Percentiles rank a stretch among this genome's conserved stretches.
phyloP scores from a whole-genome alignment of 495 filamentous ascomycete genomes.

The Echria macrotheca region DNA sequence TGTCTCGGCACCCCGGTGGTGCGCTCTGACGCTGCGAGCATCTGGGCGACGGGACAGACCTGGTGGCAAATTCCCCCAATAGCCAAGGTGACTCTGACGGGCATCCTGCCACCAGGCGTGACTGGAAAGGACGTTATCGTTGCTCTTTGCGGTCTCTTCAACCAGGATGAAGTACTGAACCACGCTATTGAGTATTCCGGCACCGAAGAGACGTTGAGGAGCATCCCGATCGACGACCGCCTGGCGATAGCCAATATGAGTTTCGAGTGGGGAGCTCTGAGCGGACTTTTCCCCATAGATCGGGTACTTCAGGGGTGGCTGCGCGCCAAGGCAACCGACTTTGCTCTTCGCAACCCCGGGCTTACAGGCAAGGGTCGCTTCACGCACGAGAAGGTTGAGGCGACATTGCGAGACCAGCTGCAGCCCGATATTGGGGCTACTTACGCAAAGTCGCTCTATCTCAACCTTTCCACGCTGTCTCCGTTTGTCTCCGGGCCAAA shows the following conservation, averaged over 20 bases:
- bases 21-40: constrained; percentile 76
- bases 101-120: constrained; percentile 70
- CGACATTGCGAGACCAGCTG: constrained; percentile 61
- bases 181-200: constrained; percentile 89
- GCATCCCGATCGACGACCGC: constrained; percentile 69
- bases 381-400: constrained; percentile 64
- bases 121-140: constrained; percentile 96
- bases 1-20: constrained; percentile 76
- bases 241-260: constrained; percentile 93
- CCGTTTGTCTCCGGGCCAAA: constrained; percentile 90
- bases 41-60: constrained; percentile 78
- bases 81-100: constrained; percentile 72
- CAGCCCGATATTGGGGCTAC: constrained; percentile 68
- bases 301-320: constrained; percentile 67
- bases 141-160: constrained; percentile 80
- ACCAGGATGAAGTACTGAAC: constrained; percentile 86
- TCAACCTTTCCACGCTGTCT: constrained; percentile 74
- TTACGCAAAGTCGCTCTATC: constrained; percentile 77
- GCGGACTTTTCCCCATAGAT: constrained; percentile 78
- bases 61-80: constrained; percentile 92
- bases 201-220: constrained; percentile 68
- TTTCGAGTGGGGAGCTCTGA: constrained; percentile 87
- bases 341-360: constrained; percentile 42
- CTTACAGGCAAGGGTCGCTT: constrained; percentile 45
- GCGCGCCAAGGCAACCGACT: constrained; percentile 64